A percentile compares a stretch with the other conserved stretches of the same genome.
Conservation (phyloP, 2,329 filamentous ascomycete genomes). For the Fusarium cyanostomum region DNA sequence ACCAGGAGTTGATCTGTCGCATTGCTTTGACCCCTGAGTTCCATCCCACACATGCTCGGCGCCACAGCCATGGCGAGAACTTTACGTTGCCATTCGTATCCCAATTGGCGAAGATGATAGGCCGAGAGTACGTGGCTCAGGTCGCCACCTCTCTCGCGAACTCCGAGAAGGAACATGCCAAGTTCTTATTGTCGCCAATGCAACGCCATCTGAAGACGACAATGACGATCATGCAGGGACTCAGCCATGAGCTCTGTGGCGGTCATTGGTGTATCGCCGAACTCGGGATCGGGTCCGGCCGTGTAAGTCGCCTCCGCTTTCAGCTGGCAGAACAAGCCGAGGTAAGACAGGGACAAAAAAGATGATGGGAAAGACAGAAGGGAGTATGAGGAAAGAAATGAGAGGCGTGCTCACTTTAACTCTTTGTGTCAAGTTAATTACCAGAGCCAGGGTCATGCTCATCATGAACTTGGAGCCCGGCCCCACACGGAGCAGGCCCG, state of each 20-base stretch:
- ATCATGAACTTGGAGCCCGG: not conserved
- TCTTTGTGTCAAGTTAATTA: no score
- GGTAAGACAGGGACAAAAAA: not conserved
- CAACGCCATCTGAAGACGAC: no score
- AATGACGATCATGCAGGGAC: not conserved
- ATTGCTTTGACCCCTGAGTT: not conserved
- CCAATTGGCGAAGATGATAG: not conserved
- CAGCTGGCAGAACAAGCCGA: not conserved
- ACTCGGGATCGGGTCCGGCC: not conserved
- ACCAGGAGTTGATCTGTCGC: not conserved
- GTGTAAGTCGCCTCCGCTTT: constrained; percentile 5
- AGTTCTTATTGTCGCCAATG: constrained; percentile 1
- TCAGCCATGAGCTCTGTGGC: constrained; percentile 5
- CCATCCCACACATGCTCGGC: not conserved
- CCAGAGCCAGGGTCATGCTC: no score
- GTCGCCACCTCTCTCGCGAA: not conserved
- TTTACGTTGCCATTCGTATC: constrained; percentile 2
- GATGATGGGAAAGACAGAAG: not conserved
- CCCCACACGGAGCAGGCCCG: not conserved
- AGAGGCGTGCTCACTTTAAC: not conserved
- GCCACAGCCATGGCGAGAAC: not conserved
- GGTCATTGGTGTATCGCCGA: not conserved
- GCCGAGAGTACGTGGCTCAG: not conserved
- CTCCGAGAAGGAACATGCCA: not conserved
- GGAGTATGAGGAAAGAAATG: not conserved